Base-by-base conservation (phyloP, 305 asterid genomes). In the Fraxinus floribunda region DNA sequence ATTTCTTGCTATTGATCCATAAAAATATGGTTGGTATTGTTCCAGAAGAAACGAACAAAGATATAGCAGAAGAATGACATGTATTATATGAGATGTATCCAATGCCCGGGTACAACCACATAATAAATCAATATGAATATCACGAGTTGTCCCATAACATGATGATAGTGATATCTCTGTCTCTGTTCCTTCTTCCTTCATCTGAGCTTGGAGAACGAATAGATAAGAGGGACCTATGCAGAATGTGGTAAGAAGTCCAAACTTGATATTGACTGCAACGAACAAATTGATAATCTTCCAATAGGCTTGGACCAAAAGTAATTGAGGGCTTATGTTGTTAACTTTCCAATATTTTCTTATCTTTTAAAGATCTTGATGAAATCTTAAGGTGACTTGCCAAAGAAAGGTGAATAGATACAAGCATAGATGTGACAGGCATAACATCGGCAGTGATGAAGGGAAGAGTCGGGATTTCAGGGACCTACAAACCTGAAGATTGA, bases 401-500 rank as follows among this genome's bases (percentile, higher is more conserved):
- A 72, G 46, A 34, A 34, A 32, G 76, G 44, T 26, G 38, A 34
- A 16, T 16, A 4, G 26, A 34, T 72, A 29, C 11, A 66, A 66
- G 20, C 20, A 66, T 11, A 66, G 74, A 29, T 24, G 74, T 26
- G 76, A 34, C 15, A 71, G 39, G 76, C 39, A 71, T 15, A 16
- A 35, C 44, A 72, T 72, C 46, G n/a, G 39, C 5, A 20, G 24
- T 34, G 11, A 34, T 34, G 26, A 72, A 34, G 13, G 46, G 46
- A 72, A 32, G 76, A 7, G 46, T 13, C 0, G 7, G 26, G 26
- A 71, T 38, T 72, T 34, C 46, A 72, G 44, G 46, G 46, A 72
- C 36, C 18, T 29, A 29, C 76, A 72, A 34, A 64, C 99, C 98
- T 96, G 99, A 85, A 96, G 99, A 90, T 96, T 96, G 80, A 96